Evolutionary conservation across 768 basidiomycete genomes (phyloP).

Genomic region (Naematelia encephala): DNA sequence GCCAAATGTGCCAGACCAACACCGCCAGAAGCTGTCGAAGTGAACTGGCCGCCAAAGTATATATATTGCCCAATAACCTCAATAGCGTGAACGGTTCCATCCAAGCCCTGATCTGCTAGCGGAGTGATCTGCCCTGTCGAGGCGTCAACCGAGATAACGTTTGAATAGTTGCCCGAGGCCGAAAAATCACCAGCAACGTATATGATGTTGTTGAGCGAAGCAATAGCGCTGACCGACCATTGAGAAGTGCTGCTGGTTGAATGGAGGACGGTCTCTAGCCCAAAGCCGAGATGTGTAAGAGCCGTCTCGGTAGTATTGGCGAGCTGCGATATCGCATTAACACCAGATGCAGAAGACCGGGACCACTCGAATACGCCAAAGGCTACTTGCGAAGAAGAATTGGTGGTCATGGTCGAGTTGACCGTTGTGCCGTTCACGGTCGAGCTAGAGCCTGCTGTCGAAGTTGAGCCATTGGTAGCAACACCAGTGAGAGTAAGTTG

Average conservation of each 20-base stretch:
- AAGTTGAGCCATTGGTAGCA: conserved; percentile 13
- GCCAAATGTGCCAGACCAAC: conserved; percentile 64
- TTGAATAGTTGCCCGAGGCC: conserved; percentile 57
- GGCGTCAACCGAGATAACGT: conserved; percentile 69
- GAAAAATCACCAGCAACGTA: conserved; percentile 77
- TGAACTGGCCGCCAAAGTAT: conserved; percentile 86
- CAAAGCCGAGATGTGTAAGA: conserved; percentile 63
- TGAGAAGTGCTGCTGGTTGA: conserved; percentile 15
- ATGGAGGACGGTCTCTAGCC: conserved; percentile 59
- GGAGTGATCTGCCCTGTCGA: conserved; percentile 55
- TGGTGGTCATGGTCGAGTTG: conserved; percentile 22
- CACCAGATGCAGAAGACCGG: conserved; percentile 50
- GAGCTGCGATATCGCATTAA: conserved; percentile 61
- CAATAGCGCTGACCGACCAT: conserved; percentile 46
- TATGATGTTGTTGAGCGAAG: conserved; percentile 64
- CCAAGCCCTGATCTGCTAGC: conserved; percentile 67
- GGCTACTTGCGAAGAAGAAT: conserved; percentile 50
- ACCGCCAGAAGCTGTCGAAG: conserved; percentile 57
- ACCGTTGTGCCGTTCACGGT: conserved; percentile 42
- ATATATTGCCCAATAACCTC: conserved; percentile 57
- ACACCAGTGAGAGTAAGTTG: conserved; percentile 67
- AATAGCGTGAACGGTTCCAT: conserved; percentile 71
- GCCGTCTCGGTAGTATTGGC: conserved; percentile 69
- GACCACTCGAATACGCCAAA: conserved; percentile 94
- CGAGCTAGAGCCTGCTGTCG: conserved; percentile 40